Conservation (phyloP, 768 basidiomycete genomes). For the Lanmaoa rubissima region DNA sequence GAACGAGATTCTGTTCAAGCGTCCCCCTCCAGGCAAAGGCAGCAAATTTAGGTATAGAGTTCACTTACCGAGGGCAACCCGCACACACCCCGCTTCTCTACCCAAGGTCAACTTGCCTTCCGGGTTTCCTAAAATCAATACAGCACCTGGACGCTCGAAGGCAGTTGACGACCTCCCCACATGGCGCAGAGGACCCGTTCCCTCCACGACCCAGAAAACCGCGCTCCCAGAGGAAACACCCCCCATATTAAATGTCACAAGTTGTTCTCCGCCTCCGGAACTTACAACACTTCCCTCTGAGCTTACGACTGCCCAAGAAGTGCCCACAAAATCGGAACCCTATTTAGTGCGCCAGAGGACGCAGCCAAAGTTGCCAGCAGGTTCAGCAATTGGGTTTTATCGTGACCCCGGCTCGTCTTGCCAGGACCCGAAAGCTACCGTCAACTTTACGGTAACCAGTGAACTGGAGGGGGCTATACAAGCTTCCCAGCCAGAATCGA, state of each 20-base stretch:
- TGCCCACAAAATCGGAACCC: slow-evolving; percentile 24
- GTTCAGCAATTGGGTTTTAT: slow-evolving; percentile 71
- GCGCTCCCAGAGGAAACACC: slow-evolving; percentile 7
- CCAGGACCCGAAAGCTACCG: slow-evolving; percentile 46
- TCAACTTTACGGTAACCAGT: slow-evolving; percentile 78
- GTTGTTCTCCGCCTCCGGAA: slow-evolving; percentile 68
- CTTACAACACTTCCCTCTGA: slow-evolving; percentile 22
- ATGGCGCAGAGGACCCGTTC: slow-evolving; percentile 38
- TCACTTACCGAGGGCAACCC: slow-evolving; percentile 31
- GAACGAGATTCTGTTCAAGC: slow-evolving; percentile 64
- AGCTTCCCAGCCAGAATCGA: slow-evolving; percentile 14
- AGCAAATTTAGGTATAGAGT: slow-evolving; percentile 35
- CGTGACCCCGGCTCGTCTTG: slow-evolving; percentile 57
- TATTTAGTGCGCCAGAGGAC: slow-evolving; percentile 43
- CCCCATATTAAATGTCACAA: slow-evolving; percentile 49
- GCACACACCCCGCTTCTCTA: slow-evolving; percentile 6
- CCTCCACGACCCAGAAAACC: slow-evolving; percentile 12
- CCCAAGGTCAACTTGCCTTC: slow-evolving; percentile 43
- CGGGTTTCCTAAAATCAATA: slow-evolving; percentile 17
- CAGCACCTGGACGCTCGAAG: slow-evolving; percentile 28
- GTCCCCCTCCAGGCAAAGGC: slow-evolving; percentile 34
- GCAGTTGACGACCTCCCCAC: slow-evolving; percentile 34
- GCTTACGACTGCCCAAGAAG: slow-evolving; percentile 34
- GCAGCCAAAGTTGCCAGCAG: slow-evolving; percentile 72
- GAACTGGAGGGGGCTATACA: slow-evolving; percentile 52